Conservation (phyloP, 2,329 filamentous ascomycete species). For the Calonectria henricotiae region DNA sequence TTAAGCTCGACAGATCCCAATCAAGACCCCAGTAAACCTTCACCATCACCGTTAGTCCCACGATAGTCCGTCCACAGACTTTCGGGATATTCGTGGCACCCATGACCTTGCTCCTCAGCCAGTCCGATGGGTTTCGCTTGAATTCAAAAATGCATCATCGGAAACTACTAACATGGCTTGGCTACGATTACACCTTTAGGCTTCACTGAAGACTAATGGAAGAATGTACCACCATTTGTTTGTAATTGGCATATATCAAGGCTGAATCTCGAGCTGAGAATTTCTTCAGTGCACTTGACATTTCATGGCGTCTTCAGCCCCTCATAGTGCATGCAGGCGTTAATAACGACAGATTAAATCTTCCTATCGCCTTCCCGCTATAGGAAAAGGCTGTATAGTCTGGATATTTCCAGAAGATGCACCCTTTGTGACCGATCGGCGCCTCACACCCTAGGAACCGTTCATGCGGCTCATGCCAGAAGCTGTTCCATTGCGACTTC, state of each 20-base stretch:
- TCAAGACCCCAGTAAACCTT: neutral
- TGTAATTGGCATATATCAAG: neutral
- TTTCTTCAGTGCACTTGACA: neutral
- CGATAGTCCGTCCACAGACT: constrained; percentile 39
- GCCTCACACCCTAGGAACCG: constrained; percentile 14
- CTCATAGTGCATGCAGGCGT: constrained; percentile 10
- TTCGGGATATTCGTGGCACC: constrained; percentile 42
- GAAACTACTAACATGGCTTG: neutral
- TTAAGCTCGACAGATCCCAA: constrained; percentile 40
- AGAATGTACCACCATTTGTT: neutral
- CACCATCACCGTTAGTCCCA: constrained; percentile 6
- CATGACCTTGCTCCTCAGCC: constrained; percentile 10
- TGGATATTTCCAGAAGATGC: constrained; percentile 12
- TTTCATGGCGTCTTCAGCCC: constrained; percentile 13
- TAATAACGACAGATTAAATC: constrained; percentile 16
- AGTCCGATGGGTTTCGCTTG: neutral
- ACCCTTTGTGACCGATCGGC: constrained; percentile 20
- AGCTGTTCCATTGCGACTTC: constrained; percentile 12
- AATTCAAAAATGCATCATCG: constrained; percentile 1
- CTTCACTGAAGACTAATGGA: neutral
- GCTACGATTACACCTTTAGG: neutral
- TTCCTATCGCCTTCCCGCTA: neutral
- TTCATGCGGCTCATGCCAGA: constrained; percentile 26
- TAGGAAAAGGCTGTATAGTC: constrained; percentile 1
- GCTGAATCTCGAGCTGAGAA: neutral